Base-by-base conservation (phyloP, 176 grass and related monocot species). In the Panicum miliaceum region DNA sequence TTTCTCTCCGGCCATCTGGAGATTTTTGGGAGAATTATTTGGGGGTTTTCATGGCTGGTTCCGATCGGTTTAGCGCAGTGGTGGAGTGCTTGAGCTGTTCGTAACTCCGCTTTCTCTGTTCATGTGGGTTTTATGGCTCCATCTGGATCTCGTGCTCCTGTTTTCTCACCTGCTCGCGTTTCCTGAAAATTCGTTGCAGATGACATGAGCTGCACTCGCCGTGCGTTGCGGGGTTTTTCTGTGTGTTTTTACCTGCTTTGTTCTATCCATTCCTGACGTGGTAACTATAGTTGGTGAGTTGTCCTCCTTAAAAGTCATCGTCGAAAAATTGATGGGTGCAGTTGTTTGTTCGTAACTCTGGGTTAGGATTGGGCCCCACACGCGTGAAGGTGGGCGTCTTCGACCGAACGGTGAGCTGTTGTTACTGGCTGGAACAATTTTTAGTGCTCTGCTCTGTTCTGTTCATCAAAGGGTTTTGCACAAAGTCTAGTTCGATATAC, bases 301-400 rank as follows among this genome's bases (percentile, higher is more conserved):
- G 18, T 58, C 68, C 52, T 75, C 66, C 64, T 25, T 13, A 46
- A 38, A 64, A 80, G 15, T n/a, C 51, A 34, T n/a, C 40, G n/a
- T 25, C n/a, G 25, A 75, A 46, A 81, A 81, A 52, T 76, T 29
- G 53, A 46, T 85, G 38, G 32, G 40, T 50, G 40, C 64, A 26
- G 25, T 26, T 37, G 41, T 45, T 50, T 8, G 38, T 62, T 34
- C 9, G 0, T 71, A 20, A 48, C 68, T 73, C 27, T 46, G 5
- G 7, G 3, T 65, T 50, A 23, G 13, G 4, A 84, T 29, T 52
- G 69, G 59, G 19, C 14, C 73, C 67, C 32, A 73, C 34, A 2
- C 32, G 11, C 40, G 46, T 62, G 14, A 0, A 0, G 6, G 42
- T 42, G 15, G 42, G 3, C 22, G 32, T 47, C 43, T 26, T 69